Evolutionary conservation across 495 filamentous ascomycete genomes (phyloP).

Genomic region (Lasiosphaeria miniovina): DNA sequence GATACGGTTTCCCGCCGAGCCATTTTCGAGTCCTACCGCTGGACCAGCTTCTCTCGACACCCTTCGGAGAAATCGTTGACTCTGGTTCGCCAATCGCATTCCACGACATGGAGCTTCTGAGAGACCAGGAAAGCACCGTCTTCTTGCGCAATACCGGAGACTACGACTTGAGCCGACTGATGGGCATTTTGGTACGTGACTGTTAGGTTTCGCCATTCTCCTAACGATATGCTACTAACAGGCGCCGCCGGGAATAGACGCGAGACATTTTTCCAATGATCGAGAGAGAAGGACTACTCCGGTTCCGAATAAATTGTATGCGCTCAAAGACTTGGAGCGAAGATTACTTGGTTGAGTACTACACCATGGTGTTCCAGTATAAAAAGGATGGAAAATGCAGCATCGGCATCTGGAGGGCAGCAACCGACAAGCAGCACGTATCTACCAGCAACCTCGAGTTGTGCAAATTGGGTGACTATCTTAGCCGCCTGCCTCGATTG

Average conservation of each 20-base stretch:
- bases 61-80: constrained; percentile 20
- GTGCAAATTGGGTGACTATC: constrained; percentile 26
- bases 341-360: constrained; percentile 21
- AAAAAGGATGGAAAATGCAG: constrained; percentile 9
- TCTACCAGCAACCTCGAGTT: constrained; percentile 10
- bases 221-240: background rate
- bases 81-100: constrained; percentile 7
- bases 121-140: constrained; percentile 14
- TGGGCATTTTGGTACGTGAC: constrained; percentile 22
- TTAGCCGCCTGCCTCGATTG: constrained; percentile 18
- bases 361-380: constrained; percentile 22
- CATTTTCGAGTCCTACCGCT: constrained; percentile 22
- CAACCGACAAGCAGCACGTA: constrained; percentile 11
- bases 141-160: constrained; percentile 15
- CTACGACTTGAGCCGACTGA: constrained; percentile 15
- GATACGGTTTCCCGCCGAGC: constrained; percentile 19
- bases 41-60: constrained; percentile 3
- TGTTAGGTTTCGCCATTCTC: background rate
- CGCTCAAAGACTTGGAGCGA: constrained; percentile 3
- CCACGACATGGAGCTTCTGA: constrained; percentile 14
- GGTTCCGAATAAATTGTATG: constrained; percentile 22
- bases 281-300: constrained; percentile 20
- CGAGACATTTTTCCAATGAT: constrained; percentile 24
- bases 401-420: constrained; percentile 26
- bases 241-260: constrained; percentile 4